These are phyloP conservation scores for Pulveroboletus ravenelii DNA, from an alignment of 768 basidiomycete species.

Conservation along the genomic window DNA sequence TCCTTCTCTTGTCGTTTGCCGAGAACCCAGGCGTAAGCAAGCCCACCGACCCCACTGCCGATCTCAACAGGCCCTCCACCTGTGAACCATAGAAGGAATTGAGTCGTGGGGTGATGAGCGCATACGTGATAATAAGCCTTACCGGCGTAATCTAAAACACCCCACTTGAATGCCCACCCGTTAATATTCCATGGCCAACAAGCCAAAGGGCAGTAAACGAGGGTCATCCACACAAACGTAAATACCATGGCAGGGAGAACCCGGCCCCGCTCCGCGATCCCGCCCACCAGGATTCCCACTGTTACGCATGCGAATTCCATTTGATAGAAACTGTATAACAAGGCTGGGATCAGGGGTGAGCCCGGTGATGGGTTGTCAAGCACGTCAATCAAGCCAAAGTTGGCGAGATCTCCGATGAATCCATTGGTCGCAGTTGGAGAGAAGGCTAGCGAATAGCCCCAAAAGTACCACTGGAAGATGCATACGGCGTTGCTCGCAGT, in stretches of 20 bases:
- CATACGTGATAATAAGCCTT: slow-evolving; percentile 15
- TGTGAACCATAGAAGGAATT: slow-evolving; percentile 20
- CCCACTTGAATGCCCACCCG: slow-evolving; percentile 84
- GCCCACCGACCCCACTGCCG: slow-evolving; percentile 76
- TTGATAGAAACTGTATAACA: slow-evolving; percentile 83
- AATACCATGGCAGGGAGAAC: slow-evolving; percentile 79
- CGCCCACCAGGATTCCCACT: slow-evolving; percentile 70
- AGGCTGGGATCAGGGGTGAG: slow-evolving; percentile 73
- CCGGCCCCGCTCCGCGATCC: slow-evolving; percentile 82
- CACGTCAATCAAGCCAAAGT: slow-evolving; percentile 74
- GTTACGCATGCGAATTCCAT: slow-evolving; percentile 86
- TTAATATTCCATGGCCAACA: slow-evolving; percentile 79
- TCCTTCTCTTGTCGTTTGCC: slow-evolving; percentile 74
- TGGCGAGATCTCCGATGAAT: slow-evolving; percentile 72
- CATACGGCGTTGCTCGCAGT: slow-evolving; percentile 68
- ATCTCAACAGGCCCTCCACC: slow-evolving; percentile 89
- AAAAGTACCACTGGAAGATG: slow-evolving; percentile 79
- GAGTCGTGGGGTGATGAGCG: not conserved
- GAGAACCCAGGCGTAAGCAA: slow-evolving; percentile 84
- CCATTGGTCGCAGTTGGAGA: slow-evolving; percentile 71
- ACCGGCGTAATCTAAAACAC: slow-evolving; percentile 87
- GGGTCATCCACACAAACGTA: slow-evolving; percentile 77
- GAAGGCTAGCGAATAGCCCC: slow-evolving; percentile 84
- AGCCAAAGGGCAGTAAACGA: slow-evolving; percentile 86
- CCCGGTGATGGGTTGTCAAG: slow-evolving; percentile 71